Evolutionary conservation across 2,329 filamentous ascomycete genomes (phyloP), one percentile per base, ranked within the genome.

Genomic region (Graphiopsis chlorocephala): DNA sequence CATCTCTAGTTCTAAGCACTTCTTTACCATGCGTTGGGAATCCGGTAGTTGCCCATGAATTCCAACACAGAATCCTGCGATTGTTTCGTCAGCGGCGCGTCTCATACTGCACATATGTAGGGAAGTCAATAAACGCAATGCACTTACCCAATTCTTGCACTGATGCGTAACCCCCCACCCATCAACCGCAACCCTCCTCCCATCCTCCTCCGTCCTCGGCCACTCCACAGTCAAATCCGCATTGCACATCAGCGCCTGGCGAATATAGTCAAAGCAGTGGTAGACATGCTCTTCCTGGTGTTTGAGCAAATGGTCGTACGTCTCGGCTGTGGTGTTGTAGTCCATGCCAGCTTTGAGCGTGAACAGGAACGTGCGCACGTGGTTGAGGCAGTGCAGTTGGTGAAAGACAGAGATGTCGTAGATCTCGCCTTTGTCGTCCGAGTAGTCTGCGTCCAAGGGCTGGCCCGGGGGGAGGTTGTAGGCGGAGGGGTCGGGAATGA

Each of bases 321-420:
- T 60, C 20, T 69, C 63, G 23, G 64, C 47, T 10, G 67, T 55
- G 31, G 68, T 67, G 45, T 68, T 69, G 28, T 62, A 64, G 11
- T 69, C 67, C 26, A 72, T 53, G 15, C 61, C 61, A 8, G 71
- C 72, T 11, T 73, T 56, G 47, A 75, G 66, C 17, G 67, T 67
- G 61, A 68, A 73, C 25, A 69, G 64, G 58, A 72, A 72, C 1
- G 67, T 72, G 4, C 75, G 71, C 33, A 77, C 71, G 50, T 74
- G 70, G 17, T 64, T 58, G 1, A 77, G 70, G 59, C 76, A 77
- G 64, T 77, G 75, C 42, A 77, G 65, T 59, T 77, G 73, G 64
- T 77, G 75, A 68, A 74, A 77, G 55, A 77, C 59, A n/a, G 73
- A 71, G 50, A 73, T 71, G 52, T 73, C 72, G 69, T 76, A 77